These are phyloP conservation scores for Parietaria judaica DNA, from an alignment of 306 rosid species.

Conservation along the genomic window DNA sequence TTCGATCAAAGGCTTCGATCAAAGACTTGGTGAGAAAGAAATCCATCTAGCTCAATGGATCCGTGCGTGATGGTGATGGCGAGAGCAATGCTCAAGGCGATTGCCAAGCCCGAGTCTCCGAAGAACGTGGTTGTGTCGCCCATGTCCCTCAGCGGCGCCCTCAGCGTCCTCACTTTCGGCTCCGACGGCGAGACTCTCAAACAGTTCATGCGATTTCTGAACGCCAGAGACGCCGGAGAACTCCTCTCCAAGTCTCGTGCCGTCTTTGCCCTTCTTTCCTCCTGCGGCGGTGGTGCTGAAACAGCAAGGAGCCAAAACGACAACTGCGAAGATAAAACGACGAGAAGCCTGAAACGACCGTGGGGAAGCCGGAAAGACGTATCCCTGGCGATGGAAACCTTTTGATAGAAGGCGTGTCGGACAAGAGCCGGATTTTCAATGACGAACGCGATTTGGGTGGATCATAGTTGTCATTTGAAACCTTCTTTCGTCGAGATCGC, in stretches of 20 bases:
- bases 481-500: constrained; percentile 3
- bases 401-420: too few species aligned
- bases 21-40: neutral
- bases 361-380: neutral
- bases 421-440: neutral
- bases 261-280: neutral
- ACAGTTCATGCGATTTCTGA: neutral
- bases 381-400: too few species aligned
- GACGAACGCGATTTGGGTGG: neutral
- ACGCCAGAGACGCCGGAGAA: neutral
- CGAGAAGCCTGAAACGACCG: neutral
- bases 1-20: too few species aligned
- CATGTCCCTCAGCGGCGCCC: neutral
- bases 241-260: neutral
- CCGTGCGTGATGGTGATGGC: too few species aligned
- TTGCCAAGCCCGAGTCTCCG: too few species aligned
- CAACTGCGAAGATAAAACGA: too few species aligned
- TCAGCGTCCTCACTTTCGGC: constrained; percentile 2
- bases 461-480: neutral
- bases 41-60: too few species aligned
- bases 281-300: too few species aligned
- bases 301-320: neutral
- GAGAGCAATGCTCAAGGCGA: too few species aligned
- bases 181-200: neutral
- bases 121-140: constrained; percentile 4